Evolutionary conservation across 768 basidiomycete genomes (phyloP), one percentile per base, ranked within the genome.

Genomic region (Termitomyces sp.): DNA sequence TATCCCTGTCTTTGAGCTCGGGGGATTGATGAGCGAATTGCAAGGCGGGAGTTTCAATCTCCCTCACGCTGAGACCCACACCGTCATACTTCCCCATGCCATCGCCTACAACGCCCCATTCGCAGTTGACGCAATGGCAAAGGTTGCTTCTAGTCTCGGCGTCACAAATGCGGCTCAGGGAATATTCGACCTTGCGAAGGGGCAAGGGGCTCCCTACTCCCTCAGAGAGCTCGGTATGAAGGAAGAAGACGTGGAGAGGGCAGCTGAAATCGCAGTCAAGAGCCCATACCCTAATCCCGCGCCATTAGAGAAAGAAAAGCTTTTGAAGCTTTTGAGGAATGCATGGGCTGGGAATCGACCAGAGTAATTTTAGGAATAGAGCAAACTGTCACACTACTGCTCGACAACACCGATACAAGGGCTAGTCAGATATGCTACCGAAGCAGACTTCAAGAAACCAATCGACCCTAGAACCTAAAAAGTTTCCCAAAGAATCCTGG

Each of bases 11-110:
- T 27, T 12, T n/a, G 12, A 25, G 7, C 16, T 59, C 5, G 38
- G n/a, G 34, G 1, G 27, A 29, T 27, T 29, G 37, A 40, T 38
- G 17, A 3, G 16, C 16, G 16, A 23, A 42, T 34, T 19, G 12
- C 37, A 69, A n/a, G 76, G 76, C 25, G 75, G 75, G 16, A 68
- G 68, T 2, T 76, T 76, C 63, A 68, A 71, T 54, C 69, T 77
- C 57, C 73, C 75, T 11, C 75, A 77, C 50, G 67, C 73, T 11
- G 75, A 77, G 51, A 76, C 75, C 0, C 76, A 77, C 60, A 75
- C 76, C 12, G 71, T 77, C 21, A 65, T 77, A n/a, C 73, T 77
- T 27, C 73, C 76, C 0, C 73, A 77, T 60, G 69, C 71, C 0
- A 69, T 75, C 25, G 70, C 73, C 7, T 77, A 76, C 62, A 77